A percentile compares a stretch with the other conserved stretches of the same genome.
These are phyloP conservation scores for Leucocoprinus leucothites DNA, from an alignment of 768 basidiomycete species.

Conservation along the genomic window DNA sequence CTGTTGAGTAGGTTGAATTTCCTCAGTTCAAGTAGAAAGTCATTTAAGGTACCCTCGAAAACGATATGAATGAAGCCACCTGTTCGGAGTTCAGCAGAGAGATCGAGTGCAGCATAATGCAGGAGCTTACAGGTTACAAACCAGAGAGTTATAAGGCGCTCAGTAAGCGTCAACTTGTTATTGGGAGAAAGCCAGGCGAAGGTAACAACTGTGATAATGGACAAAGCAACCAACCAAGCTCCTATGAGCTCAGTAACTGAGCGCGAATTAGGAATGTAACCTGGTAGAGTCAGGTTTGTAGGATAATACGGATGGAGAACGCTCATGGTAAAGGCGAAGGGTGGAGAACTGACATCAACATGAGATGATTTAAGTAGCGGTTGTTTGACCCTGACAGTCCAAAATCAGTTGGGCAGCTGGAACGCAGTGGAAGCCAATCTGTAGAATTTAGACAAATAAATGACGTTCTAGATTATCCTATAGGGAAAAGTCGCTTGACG, in stretches of 20 bases:
- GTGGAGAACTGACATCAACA: too few relatives aligned
- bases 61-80: conserved; percentile 15
- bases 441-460: too few relatives aligned
- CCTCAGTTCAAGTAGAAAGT: background rate
- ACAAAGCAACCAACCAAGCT: conserved; percentile 6
- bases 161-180: conserved; percentile 2
- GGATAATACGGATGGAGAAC: conserved; percentile 13
- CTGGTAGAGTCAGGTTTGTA: background rate
- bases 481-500: too few relatives aligned
- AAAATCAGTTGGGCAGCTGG: too few relatives aligned
- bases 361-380: background rate
- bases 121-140: conserved; percentile 7
- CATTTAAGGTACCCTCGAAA: conserved; percentile 7
- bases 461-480: too few relatives aligned
- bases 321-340: background rate
- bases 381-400: too few relatives aligned
- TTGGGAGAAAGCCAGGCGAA: conserved; percentile 9
- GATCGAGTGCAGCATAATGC: background rate
- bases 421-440: too few relatives aligned
- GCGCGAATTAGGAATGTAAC: conserved; percentile 10
- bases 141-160: conserved; percentile 12
- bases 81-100: background rate
- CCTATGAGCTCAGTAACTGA: conserved; percentile 8
- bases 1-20: background rate
- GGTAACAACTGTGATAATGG: background rate